phyloP scores from a whole-genome alignment of 129 eudicot species.

The Artemisia annua region DNA sequence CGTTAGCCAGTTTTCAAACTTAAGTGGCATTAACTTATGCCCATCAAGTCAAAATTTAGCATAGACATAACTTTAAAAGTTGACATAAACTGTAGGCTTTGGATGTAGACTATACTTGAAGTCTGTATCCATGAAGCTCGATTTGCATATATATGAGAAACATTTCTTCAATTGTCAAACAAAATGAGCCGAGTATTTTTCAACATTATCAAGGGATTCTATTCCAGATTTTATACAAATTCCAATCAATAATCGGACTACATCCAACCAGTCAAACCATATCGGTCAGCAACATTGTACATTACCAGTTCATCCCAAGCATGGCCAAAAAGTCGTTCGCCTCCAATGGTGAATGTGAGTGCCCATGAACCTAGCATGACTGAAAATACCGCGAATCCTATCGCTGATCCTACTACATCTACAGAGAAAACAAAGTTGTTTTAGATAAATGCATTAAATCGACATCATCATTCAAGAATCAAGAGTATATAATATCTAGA shows the following conservation, averaged over 20 bases:
- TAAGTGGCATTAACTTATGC: no score
- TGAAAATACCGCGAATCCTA: constrained; percentile 65
- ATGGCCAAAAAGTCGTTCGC: constrained; percentile 84
- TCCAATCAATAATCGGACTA: constrained; percentile 19
- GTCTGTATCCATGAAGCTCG: no score
- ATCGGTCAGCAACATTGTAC: constrained; percentile 91
- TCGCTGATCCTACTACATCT: constrained; percentile 89
- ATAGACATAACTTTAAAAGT: no score
- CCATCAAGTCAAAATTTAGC: no score
- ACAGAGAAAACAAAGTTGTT: constrained; percentile 10
- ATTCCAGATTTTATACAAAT: constrained; percentile 15
- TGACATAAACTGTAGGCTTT: no score
- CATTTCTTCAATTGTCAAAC: not conserved
- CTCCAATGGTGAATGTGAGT: constrained; percentile 78
- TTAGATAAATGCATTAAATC: constrained; percentile 5
- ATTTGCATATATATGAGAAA: not conserved
- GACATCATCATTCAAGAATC: not conserved
- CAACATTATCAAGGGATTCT: constrained; percentile 17
- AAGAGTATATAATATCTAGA: no score
- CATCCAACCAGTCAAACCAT: constrained; percentile 82
- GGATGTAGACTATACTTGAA: no score
- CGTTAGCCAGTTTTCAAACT: no score
- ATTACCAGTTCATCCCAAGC: constrained; percentile 89
- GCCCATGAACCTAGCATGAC: constrained; percentile 74
- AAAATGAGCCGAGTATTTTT: not conserved